These are phyloP conservation scores for Amanita thiersii DNA, from an alignment of 768 basidiomycete species.

Conservation along the genomic window DNA sequence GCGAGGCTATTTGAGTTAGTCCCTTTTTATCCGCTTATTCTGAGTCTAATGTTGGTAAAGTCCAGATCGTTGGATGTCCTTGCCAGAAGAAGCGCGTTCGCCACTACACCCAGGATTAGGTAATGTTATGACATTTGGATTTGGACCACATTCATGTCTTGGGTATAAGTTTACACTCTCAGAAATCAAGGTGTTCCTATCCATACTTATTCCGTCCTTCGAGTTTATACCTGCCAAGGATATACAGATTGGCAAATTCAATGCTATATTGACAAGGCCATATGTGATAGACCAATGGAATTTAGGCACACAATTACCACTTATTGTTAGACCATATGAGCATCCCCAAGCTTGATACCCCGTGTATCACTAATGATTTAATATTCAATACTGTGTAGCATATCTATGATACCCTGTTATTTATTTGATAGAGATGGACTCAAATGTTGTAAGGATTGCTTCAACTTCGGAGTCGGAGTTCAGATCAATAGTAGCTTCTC, in stretches of 20 bases:
- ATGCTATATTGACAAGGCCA: constrained; percentile 41
- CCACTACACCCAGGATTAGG: constrained; percentile 37
- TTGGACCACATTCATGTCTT: constrained; percentile 41
- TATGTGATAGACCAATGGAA: constrained; percentile 33
- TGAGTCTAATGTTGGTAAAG: constrained; percentile 18
- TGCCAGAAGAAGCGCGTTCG: constrained; percentile 25
- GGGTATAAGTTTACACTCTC: constrained; percentile 39
- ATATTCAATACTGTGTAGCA: background rate
- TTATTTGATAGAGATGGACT: constrained; percentile 13
- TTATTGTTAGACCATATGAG: constrained; percentile 18
- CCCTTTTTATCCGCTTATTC: background rate
- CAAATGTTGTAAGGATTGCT: constrained; percentile 19
- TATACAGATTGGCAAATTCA: constrained; percentile 35
- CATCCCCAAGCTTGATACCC: background rate
- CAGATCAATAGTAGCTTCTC: constrained; percentile 9
- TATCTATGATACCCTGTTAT: background rate
- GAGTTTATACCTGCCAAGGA: constrained; percentile 34
- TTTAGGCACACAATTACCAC: constrained; percentile 32
- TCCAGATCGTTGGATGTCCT: constrained; percentile 44
- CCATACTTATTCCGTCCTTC: constrained; percentile 35
- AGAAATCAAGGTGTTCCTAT: constrained; percentile 45
- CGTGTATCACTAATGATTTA: background rate
- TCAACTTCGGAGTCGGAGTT: constrained; percentile 22
- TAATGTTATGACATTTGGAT: constrained; percentile 46
- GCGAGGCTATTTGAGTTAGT: constrained; percentile 46